A percentile compares a stretch with the other conserved stretches of the same genome.
Conservation (phyloP, 805 yeast genomes). For the Osmozyma mogii region DNA sequence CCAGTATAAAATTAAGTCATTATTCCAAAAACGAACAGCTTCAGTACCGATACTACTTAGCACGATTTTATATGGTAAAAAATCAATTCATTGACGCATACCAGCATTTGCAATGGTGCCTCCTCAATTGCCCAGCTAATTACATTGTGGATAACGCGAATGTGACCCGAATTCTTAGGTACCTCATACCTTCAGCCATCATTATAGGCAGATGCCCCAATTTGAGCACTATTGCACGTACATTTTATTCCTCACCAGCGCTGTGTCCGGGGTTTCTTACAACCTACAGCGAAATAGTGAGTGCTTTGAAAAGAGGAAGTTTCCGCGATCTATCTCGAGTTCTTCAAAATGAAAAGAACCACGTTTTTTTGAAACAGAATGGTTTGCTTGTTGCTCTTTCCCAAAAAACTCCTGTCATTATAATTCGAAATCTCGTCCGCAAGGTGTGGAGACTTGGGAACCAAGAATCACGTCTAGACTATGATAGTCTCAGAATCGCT, state of each 20-base stretch:
- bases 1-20: slow-evolving; percentile 34
- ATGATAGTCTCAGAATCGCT: slow-evolving; percentile 18
- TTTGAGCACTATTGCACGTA: slow-evolving; percentile 6
- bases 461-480: slow-evolving; percentile 20
- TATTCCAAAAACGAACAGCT: slow-evolving; percentile 39
- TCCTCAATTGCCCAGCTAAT: slow-evolving; percentile 25
- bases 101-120: slow-evolving; percentile 50
- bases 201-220: slow-evolving; percentile 49
- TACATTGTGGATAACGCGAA: slow-evolving; percentile 22
- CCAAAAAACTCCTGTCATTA: slow-evolving; percentile 37
- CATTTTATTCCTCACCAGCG: slow-evolving; percentile 12
- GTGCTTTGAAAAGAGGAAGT: slow-evolving; percentile 36
- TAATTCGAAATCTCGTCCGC: slow-evolving; percentile 38
- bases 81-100: slow-evolving; percentile 40
- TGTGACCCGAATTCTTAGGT: slow-evolving; percentile 35
- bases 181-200: slow-evolving; percentile 45
- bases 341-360: slow-evolving; percentile 14
- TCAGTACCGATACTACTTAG: slow-evolving; percentile 46
- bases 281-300: slow-evolving; percentile 30
- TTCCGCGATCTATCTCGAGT: slow-evolving; percentile 25
- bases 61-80: slow-evolving; percentile 48
- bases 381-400: slow-evolving; percentile 36
- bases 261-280: slow-evolving; percentile 16
- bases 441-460: slow-evolving; percentile 22
- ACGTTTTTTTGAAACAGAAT: slow-evolving; percentile 29